These are phyloP conservation scores for Dendrostoma leiphaemia DNA, from an alignment of 2,329 filamentous ascomycete species.

Conservation along the genomic window DNA sequence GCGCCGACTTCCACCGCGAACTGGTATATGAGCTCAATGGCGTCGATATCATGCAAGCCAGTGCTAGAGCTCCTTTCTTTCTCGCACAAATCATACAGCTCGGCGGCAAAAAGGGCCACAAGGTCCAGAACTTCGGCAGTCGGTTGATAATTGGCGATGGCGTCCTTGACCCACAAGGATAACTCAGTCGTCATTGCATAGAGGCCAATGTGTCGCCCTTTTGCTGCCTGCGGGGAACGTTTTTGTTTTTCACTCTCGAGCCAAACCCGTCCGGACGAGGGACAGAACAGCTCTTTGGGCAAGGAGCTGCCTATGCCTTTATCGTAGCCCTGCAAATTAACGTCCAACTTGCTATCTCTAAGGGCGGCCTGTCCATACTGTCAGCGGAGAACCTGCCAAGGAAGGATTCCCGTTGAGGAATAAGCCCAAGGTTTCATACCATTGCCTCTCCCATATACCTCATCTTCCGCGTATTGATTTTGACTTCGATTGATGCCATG, in stretches of 20 bases:
- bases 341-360: too few relatives aligned
- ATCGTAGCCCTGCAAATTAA: too few relatives aligned
- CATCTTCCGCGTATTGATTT: too few relatives aligned
- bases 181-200: neutral
- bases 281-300: too few relatives aligned
- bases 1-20: neutral
- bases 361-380: too few relatives aligned
- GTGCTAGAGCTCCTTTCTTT: neutral
- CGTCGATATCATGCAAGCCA: constrained; percentile 2
- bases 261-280: neutral
- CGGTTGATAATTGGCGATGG: neutral
- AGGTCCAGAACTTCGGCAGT: neutral
- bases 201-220: neutral
- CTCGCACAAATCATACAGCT: neutral
- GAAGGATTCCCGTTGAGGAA: too few relatives aligned
- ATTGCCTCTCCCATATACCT: too few relatives aligned
- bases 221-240: neutral
- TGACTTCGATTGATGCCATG: too few relatives aligned
- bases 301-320: too few relatives aligned
- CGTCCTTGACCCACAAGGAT: neutral
- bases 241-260: neutral
- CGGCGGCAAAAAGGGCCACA: neutral
- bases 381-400: too few relatives aligned
- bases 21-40: constrained; percentile 5
- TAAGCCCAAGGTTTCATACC: too few relatives aligned